Evolutionary conservation across 2,329 filamentous ascomycete species (phyloP), one percentile per base, ranked within the genome.

Genomic region (Aureobasidium uvarum): DNA sequence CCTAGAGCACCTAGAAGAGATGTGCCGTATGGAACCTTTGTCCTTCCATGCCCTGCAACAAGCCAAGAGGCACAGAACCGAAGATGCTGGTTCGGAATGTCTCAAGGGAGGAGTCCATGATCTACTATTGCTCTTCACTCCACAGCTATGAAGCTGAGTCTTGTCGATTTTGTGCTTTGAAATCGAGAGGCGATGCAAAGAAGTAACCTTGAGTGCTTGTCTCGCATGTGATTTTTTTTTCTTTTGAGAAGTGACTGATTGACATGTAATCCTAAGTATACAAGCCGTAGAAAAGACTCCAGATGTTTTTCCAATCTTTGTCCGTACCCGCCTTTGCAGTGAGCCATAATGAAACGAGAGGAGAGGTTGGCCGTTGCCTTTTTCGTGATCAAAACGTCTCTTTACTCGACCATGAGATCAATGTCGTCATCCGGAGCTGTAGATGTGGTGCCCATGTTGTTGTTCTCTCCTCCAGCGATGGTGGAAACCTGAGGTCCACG

Each of bases 331-430:
- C 33, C 20, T 39, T 39, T 55, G 33, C 51, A 38, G 5, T 25
- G 18, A 25, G 20, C n/a, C 20, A 10, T 41, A 3, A 13, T 55
- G 33, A 18, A 55, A 55, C 36, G 52, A 55, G 52, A 41, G 52
- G 36, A 28, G 33, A 31, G 7, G 11, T 55, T 23, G 7, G 14
- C 28, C 39, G 33, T 33, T 51, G 25, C 3, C 25, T 13, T 20
- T 36, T 31, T 33, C 25, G 16, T 31, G 14, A 28, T 39, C 18
- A 28, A 10, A 7, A 13, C 13, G 5, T 18, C 7, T 16, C n/a
- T 28, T 33, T 63, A 69, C 43, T 69, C 66, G 43, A 69, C 62
- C 68, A 69, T 69, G 14, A 68, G 66, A 51, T 69, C 68, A 64
- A 69, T 68, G 45, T 69, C 68, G 23, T 67, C 65, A 18, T 69